Base-by-base conservation (phyloP, 1,284 basidiomycete species). In the Trametes sp. region DNA sequence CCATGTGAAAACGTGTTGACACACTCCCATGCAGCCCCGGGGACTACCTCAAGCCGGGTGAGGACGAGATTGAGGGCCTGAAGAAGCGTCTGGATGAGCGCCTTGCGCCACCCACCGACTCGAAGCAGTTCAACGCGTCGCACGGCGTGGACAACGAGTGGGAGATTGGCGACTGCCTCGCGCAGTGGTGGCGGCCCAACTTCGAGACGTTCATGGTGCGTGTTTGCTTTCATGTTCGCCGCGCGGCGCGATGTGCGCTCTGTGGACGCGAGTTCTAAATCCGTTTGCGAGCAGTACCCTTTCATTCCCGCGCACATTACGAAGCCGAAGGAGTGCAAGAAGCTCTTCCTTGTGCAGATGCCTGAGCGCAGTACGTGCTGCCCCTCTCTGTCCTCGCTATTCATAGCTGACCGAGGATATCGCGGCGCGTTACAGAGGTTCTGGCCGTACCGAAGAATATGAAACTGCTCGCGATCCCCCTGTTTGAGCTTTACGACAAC, bases 191-290 rank as follows among this genome's bases (percentile, higher is more conserved):
- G 91, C 82, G 97, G 61, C 97, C 97, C 0, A 96, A 96, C 74
- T 98, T 98, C 73, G 97, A 98, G 80, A 96, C 95, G 0, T 98
- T 98, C 79, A 96, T 98, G 91, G 96, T 97, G 72, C 74, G 92
- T 72, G 24, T 33, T 54, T 28, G 19, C 26, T 45, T 23, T 29
- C 21, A 23, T 26, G 16, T n/a, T 29, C 11, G n/a, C 23, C 54
- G 46, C 50, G 54, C 33, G 26, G 48, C 14, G 44, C 29, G 6
- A 23, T n/a, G 33, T 14, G 16, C 41, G 51, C 36, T 24, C 8
- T 28, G 24, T 29, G 42, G 28, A 26, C 41, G 38, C 26, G 26
- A 9, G 41, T 59, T 45, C 60, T 38, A n/a, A 26, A 56, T 57
- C n/a, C n/a, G n/a, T n/a, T 14, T n/a, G 53, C 24, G 14, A 26